Conservation (phyloP, 306 rosid species). For the Cucurbita argyrosperma region DNA sequence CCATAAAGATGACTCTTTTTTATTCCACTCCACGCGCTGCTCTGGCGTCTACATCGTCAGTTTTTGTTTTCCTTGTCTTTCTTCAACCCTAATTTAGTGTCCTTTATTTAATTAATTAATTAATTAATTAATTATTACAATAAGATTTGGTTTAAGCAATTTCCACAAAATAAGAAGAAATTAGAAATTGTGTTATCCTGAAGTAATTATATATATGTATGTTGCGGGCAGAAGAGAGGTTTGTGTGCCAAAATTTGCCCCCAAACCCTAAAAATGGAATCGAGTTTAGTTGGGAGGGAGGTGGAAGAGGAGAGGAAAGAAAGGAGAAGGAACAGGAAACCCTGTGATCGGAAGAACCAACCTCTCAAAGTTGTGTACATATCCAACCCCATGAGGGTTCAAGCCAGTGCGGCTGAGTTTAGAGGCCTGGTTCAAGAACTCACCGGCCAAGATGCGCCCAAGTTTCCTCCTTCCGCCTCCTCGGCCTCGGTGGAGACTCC, state of each 20-base stretch:
- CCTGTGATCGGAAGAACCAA: conserved; percentile 3
- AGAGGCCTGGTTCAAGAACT: conserved; percentile 74
- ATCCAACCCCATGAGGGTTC: conserved; percentile 64
- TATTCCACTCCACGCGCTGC: conserved; percentile 6
- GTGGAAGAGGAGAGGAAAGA: not conserved
- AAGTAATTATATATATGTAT: too few species aligned
- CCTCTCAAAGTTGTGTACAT: conserved; percentile 61
- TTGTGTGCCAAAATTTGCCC: not conserved
- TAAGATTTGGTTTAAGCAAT: too few species aligned
- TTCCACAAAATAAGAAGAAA: too few species aligned
- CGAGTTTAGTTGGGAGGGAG: not conserved
- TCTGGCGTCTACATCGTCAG: not conserved
- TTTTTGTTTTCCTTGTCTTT: too few species aligned
- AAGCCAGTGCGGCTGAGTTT: conserved; percentile 52
- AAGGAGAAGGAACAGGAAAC: conserved; percentile 14
- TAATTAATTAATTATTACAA: too few species aligned
- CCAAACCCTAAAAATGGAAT: not conserved
- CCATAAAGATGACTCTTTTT: not conserved
- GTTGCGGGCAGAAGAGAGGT: too few species aligned
- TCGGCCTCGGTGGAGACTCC: not conserved
- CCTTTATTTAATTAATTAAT: not conserved
- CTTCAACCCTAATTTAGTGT: not conserved
- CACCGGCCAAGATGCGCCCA: conserved; percentile 52
- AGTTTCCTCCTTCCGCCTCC: conserved; percentile 2
- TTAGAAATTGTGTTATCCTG: too few species aligned